phyloP scores from a whole-genome alignment of 768 basidiomycete species.

The Tylopilus vinaceipallidus region DNA sequence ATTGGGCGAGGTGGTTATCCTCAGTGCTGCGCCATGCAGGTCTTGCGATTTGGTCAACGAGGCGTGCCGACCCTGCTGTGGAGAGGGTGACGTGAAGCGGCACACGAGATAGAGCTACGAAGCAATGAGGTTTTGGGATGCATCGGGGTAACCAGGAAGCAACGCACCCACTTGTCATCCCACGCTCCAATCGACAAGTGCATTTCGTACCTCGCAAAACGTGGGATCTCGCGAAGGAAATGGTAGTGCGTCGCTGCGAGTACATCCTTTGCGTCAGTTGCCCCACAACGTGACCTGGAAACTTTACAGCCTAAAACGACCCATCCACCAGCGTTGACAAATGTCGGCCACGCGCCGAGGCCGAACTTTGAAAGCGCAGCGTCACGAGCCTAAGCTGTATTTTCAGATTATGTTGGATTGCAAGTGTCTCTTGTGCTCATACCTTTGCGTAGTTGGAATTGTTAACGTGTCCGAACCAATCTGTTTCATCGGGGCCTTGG shows the following conservation, averaged over 20 bases:
- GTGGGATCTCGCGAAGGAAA: slow-evolving; percentile 19
- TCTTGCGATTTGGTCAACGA: neutral
- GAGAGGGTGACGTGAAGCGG: slow-evolving; percentile 8
- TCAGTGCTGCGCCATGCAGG: neutral
- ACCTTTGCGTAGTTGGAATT: slow-evolving; percentile 18
- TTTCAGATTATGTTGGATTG: neutral
- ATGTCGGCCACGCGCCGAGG: slow-evolving; percentile 10
- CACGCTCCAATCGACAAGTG: slow-evolving; percentile 14
- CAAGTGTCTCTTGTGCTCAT: neutral
- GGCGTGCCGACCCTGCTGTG: neutral
- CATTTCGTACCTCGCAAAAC: slow-evolving; percentile 14
- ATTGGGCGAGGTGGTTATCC: neutral
- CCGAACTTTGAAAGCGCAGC: slow-evolving; percentile 9
- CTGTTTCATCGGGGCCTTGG: slow-evolving; percentile 18
- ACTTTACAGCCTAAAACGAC: slow-evolving; percentile 5
- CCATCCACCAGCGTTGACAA: slow-evolving; percentile 10
- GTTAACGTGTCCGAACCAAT: slow-evolving; percentile 16
- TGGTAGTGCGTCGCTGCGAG: slow-evolving; percentile 16
- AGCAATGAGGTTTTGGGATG: neutral
- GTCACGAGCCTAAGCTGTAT: slow-evolving; percentile 10
- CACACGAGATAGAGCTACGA: slow-evolving; percentile 16
- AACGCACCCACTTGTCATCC: slow-evolving; percentile 19
- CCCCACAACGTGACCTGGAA: neutral
- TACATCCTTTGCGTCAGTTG: neutral
- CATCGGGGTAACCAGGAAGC: too few species aligned